Conservation (phyloP, 2,329 filamentous ascomycete species). For the Orbilia ellipsospora region DNA sequence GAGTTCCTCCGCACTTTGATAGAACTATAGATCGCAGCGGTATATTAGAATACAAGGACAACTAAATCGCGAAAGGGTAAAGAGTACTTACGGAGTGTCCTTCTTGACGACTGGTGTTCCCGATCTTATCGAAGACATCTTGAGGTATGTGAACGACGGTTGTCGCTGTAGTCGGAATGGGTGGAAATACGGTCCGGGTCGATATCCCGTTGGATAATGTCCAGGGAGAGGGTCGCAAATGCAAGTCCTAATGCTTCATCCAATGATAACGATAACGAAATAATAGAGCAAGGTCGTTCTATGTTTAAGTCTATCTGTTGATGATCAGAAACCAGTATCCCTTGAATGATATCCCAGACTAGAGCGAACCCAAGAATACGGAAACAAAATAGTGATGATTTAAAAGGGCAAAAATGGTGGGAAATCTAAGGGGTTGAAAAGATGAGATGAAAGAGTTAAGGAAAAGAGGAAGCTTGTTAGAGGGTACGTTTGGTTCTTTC, state of each 20-base stretch:
- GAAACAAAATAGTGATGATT: conserved; percentile 9
- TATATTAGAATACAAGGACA: conserved; percentile 13
- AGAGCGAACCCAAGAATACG: conserved; percentile 39
- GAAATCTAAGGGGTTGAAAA: conserved; percentile 28
- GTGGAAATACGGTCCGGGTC: conserved; percentile 10
- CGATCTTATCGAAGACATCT: conserved; percentile 51
- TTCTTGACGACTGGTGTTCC: conserved; percentile 48
- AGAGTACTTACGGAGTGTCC: conserved; percentile 43
- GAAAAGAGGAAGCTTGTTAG: conserved; percentile 28
- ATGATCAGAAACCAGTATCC: conserved; percentile 43
- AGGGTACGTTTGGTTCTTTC: conserved; percentile 20
- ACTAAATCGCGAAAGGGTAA: not conserved
- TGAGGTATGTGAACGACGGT: conserved; percentile 16
- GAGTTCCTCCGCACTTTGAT: conserved; percentile 54
- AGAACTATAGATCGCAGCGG: conserved; percentile 10
- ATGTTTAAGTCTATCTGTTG: conserved; percentile 28
- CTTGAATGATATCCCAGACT: conserved; percentile 49
- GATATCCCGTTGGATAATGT: conserved; percentile 31
- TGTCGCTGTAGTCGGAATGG: not conserved
- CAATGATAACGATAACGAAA: conserved; percentile 33
- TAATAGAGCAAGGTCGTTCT: conserved; percentile 6
- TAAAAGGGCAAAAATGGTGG: conserved; percentile 7
- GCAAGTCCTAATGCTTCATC: conserved; percentile 42
- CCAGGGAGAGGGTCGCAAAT: conserved; percentile 32
- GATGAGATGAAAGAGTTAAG: conserved; percentile 48